Conservation (phyloP, 768 basidiomycete species). For the Pulveroboletus sp. region DNA sequence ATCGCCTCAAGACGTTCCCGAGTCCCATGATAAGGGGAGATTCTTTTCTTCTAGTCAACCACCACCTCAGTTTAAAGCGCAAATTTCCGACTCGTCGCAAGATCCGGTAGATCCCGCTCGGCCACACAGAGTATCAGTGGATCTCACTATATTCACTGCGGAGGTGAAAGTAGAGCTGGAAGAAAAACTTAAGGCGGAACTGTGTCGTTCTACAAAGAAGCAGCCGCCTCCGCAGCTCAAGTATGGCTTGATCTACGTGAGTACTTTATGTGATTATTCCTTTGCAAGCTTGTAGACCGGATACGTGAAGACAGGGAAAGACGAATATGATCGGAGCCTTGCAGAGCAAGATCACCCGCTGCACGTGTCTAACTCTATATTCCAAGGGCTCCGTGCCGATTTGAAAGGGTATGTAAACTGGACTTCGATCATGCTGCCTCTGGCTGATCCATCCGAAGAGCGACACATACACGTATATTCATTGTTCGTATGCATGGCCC, state of each 20-base stretch:
- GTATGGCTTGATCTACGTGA: conserved; percentile 5
- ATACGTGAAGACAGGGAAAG: conserved; percentile 1
- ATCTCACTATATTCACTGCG: conserved; percentile 30
- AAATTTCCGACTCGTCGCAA: no score
- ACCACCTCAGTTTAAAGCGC: no score
- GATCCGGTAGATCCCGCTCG: neutral
- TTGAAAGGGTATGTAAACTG: conserved; percentile 8
- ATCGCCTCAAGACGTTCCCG: neutral
- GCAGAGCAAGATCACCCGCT: neutral
- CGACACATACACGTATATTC: conserved; percentile 67
- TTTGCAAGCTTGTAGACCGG: neutral
- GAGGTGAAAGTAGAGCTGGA: neutral
- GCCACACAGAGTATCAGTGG: neutral
- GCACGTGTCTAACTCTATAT: neutral
- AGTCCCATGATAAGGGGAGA: neutral
- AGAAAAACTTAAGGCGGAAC: neutral
- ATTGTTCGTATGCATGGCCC: conserved; percentile 48
- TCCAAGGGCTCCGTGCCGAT: conserved; percentile 10
- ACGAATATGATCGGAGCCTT: conserved; percentile 2
- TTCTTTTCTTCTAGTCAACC: neutral
- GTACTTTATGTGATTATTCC: neutral
- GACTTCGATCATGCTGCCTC: neutral
- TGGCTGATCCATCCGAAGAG: conserved; percentile 33
- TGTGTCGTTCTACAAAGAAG: conserved; percentile 2
- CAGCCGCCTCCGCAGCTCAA: neutral